Base-by-base conservation (phyloP, 345 rosid genomes). In the Passiflora organensis region DNA sequence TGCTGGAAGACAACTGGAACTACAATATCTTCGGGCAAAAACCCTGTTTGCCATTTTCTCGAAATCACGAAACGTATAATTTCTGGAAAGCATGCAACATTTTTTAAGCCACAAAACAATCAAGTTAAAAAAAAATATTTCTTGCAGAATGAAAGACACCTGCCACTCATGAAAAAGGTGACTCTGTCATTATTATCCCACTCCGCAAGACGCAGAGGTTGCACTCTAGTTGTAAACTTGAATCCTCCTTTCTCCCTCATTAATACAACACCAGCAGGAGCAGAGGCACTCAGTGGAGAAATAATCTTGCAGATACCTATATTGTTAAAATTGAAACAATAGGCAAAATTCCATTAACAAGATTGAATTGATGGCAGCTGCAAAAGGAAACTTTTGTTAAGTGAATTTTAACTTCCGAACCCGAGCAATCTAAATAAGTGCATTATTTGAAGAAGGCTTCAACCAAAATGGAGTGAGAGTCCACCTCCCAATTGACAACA, bases 11-110 rank as follows among this genome's bases (percentile, higher is more conserved):
- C 82, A 80, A 62, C 95, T 86, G 67, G 80, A 72, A 79, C 97
- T 89, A 59, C 75, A 86, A 76, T 94, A 94, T 81, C 96, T 83
- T 73, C 91, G 97, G 55, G 79, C 73, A 82, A 85, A 94, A 64
- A 80, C 83, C 82, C 89, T 89, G 90, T 85, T 87, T 55, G 99
- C 99, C 93, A 89, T 89, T 76, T 81, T 94, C 89, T 94, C 99
- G 62, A 83, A 94, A 59, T 90, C 99, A 42, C 93, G 95, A 74
- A 94, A 83, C 10, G 95, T 80, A 59, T 94, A 94, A 50, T 76
- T 94, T 78, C 99, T 94, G 99, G 59, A 78, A 73, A 62, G 63
- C 47, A 53, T 61, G 38, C 61, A 36, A 36, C 62, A 63, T 19
- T 53, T 55, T 75, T 66, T 60, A 72, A 59, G 61, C 68, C 70